phyloP scores from a whole-genome alignment of 2,329 filamentous ascomycete genomes.

The Ceratocystis diversiconidia region DNA sequence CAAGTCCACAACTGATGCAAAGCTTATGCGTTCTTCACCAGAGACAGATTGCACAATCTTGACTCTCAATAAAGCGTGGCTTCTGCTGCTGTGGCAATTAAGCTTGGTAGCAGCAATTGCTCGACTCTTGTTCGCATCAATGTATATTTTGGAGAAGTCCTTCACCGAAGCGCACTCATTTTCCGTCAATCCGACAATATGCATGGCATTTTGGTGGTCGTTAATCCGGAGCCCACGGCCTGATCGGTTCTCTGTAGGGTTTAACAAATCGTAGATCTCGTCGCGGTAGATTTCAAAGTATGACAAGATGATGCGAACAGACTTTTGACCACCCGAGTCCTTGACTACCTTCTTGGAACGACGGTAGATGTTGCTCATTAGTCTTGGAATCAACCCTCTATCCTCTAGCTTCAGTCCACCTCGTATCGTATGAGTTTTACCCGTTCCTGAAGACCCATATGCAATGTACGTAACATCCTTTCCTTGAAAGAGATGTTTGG shows the following conservation, averaged over 20 bases:
- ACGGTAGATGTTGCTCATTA: conserved; percentile 75
- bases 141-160: conserved; percentile 80
- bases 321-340: conserved; percentile 55
- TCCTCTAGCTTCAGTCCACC: conserved; percentile 77
- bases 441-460: conserved; percentile 84
- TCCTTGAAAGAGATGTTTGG: conserved; percentile 84
- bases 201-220: conserved; percentile 74
- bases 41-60: conserved; percentile 67
- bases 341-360: conserved; percentile 73
- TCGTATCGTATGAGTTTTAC: conserved; percentile 93
- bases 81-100: conserved; percentile 79
- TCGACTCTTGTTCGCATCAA: conserved; percentile 81
- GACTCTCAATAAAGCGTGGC: conserved; percentile 81
- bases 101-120: conserved; percentile 84
- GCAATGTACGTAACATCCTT: conserved; percentile 83
- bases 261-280: conserved; percentile 82
- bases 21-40: conserved; percentile 58
- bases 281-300: conserved; percentile 98
- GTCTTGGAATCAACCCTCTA: conserved; percentile 71
- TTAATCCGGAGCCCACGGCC: conserved; percentile 66
- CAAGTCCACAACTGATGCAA: conserved; percentile 83
- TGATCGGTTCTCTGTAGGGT: conserved; percentile 74
- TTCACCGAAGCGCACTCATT: conserved; percentile 69
- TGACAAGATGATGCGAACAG: conserved; percentile 61
- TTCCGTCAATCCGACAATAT: conserved; percentile 76